Conservation (phyloP, 2,329 filamentous ascomycete genomes). For the Monosporascus sp. region DNA sequence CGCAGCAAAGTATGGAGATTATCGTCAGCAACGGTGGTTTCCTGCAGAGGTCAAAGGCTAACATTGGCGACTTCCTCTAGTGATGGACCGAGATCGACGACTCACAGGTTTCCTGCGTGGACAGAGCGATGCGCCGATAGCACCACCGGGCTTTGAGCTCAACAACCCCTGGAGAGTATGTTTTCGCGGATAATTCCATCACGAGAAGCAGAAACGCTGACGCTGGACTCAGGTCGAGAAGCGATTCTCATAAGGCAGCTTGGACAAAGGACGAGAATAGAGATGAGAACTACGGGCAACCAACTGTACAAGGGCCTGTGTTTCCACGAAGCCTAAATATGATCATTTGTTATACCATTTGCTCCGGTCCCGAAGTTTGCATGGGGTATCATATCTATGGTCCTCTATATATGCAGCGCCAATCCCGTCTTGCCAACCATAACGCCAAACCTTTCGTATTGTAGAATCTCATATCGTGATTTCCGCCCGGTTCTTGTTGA, state of each 20-base stretch:
- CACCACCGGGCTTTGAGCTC: constrained; percentile 55
- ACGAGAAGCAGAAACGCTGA: constrained; percentile 9
- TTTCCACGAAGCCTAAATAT: constrained; percentile 14
- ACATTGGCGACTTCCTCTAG: constrained; percentile 30
- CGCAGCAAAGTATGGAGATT: constrained; percentile 46
- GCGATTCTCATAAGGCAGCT: constrained; percentile 39
- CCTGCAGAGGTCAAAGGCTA: constrained; percentile 12
- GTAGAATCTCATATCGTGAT: constrained; percentile 42
- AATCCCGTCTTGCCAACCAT: constrained; percentile 2
- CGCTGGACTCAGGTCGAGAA: constrained; percentile 43
- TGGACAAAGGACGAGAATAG: constrained; percentile 3
- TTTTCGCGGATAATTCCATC: constrained; percentile 1
- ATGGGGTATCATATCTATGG: constrained; percentile 21
- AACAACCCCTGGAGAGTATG: constrained; percentile 61
- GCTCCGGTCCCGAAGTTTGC: neutral
- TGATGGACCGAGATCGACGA: constrained; percentile 61
- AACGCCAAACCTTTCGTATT: neutral
- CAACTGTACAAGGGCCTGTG: constrained; percentile 16
- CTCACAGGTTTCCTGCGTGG: constrained; percentile 55
- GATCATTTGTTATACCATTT: constrained; percentile 3
- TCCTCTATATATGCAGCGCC: constrained; percentile 7
- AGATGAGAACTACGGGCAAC: constrained; percentile 3
- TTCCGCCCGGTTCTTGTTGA: constrained; percentile 73
- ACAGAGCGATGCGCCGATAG: constrained; percentile 49
- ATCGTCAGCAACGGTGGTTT: neutral